Base-by-base conservation (phyloP, 345 rosid species). In the Psidium friedrichsthalianum region DNA sequence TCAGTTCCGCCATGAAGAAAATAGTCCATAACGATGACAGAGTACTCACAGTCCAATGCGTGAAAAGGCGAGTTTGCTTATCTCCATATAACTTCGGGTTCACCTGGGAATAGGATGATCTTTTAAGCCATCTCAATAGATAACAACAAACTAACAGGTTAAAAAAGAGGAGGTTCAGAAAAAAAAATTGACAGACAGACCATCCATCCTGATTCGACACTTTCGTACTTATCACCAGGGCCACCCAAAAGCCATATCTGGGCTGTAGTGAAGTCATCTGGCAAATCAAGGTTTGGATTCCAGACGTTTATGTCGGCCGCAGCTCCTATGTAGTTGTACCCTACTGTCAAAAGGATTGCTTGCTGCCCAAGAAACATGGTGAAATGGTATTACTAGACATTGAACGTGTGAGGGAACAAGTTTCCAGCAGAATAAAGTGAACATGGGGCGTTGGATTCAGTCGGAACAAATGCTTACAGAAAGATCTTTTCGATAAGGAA, bases 131-230 rank as follows among this genome's bases (percentile, higher is more conserved):
- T 84, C 80, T 84, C 32, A 25, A 18, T 32, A n/a, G 36, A 83
- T 54, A 25, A 52, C 15, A 3, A n/a, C 18, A 11, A 51, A 5
- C 42, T 11, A 40, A 27, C 18, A 76, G 27, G 12, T 13, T 47
- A 42, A 49, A 51, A 64, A 52, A 12, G 1, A 27, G 49, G 16
- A 21, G 21, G 14, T 8, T 12, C 18, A 36, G 54, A 53, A 36
- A 14, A 11, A 53, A 36, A 25, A 36, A 36, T 1, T n/a, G 18
- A 85, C 20, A 18, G 10, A 91, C 94, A 18, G 10, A 91, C 94
- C 89, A 82, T 22, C 95, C 95, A 94, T 85, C 94, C 92, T 8
- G 92, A 83, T 90, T 93, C 94, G 2, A 91, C 53, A 84, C 87
- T 89, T 57, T 94, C 93, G 22, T 87, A 88, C 51, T 3, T 3